Evolutionary conservation across 768 basidiomycete genomes (phyloP).

Genomic region (Clavulina sp.): DNA sequence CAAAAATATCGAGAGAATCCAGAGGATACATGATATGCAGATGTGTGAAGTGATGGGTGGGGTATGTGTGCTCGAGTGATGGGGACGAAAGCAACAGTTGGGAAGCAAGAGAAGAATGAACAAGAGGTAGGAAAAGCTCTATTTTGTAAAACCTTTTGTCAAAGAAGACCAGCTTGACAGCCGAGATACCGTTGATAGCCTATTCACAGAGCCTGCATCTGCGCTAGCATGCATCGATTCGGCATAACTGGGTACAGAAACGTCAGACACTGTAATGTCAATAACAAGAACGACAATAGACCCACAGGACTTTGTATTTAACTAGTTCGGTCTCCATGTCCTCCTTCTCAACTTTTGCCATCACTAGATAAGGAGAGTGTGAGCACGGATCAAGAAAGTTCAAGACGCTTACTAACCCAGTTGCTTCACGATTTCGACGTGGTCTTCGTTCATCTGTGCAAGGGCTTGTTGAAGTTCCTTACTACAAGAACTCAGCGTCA

Average conservation of each 20-base stretch:
- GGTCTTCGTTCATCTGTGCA: conserved; percentile 65
- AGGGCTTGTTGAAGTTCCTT: conserved; percentile 65
- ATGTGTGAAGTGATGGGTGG: no score
- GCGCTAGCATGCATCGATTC: conserved; percentile 66
- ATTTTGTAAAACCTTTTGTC: no score
- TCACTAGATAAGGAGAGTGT: conserved; percentile 73
- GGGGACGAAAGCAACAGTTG: no score
- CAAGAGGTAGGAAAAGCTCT: no score
- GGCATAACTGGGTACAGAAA: conserved; percentile 27
- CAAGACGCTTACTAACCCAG: conserved; percentile 13
- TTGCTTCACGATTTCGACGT: conserved; percentile 45
- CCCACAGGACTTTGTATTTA: conserved; percentile 80
- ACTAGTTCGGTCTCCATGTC: conserved; percentile 90
- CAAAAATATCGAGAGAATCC: no score
- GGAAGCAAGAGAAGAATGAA: no score
- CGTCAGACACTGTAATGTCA: neutral
- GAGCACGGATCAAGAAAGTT: neutral
- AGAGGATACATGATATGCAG: neutral
- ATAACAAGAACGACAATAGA: conserved; percentile 6
- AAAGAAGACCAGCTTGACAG: conserved; percentile 1
- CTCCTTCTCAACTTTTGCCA: conserved; percentile 72
- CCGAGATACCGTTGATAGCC: conserved; percentile 26
- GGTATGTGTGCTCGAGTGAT: no score
- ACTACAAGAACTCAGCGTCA: conserved; percentile 17
- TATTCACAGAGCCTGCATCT: conserved; percentile 49